Evolutionary conservation across 2,329 filamentous ascomycete genomes (phyloP).

Genomic region (Botrytis medusae): DNA sequence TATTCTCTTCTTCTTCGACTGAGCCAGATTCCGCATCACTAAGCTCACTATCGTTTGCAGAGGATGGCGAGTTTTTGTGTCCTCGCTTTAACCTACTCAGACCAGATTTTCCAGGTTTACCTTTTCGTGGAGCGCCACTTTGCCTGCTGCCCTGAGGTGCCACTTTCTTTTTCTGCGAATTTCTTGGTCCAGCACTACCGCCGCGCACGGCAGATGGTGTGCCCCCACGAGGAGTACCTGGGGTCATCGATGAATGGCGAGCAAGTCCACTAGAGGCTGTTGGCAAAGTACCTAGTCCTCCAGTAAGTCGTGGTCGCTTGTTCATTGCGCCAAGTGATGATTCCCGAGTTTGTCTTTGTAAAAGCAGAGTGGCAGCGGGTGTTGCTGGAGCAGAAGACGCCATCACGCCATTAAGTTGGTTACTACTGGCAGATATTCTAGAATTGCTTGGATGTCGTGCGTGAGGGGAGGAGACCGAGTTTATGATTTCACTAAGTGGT

Average conservation of each 20-base stretch:
- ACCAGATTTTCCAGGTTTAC: slow-evolving; percentile 52
- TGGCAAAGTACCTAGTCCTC: slow-evolving; percentile 48
- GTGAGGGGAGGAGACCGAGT: slow-evolving; percentile 31
- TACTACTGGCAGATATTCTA: slow-evolving; percentile 30
- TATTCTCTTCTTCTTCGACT: slow-evolving; percentile 49
- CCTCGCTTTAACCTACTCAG: slow-evolving; percentile 61
- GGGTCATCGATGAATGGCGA: slow-evolving; percentile 62
- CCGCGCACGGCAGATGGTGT: slow-evolving; percentile 44
- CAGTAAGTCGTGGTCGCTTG: slow-evolving; percentile 50
- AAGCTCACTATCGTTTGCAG: slow-evolving; percentile 63
- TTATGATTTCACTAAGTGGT: slow-evolving; percentile 33
- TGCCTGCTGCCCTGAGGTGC: slow-evolving; percentile 39
- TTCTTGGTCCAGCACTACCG: slow-evolving; percentile 61
- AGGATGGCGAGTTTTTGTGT: slow-evolving; percentile 60
- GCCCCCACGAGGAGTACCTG: slow-evolving; percentile 58
- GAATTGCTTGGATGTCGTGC: slow-evolving; percentile 37
- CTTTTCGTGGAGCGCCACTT: slow-evolving; percentile 34
- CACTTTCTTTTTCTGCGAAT: slow-evolving; percentile 42
- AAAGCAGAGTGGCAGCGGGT: slow-evolving; percentile 59
- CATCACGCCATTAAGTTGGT: slow-evolving; percentile 28
- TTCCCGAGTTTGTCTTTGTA: slow-evolving; percentile 57
- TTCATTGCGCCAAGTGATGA: slow-evolving; percentile 58
- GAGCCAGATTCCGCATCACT: slow-evolving; percentile 61
- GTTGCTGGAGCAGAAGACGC: slow-evolving; percentile 57
- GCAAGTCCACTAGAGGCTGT: slow-evolving; percentile 58